Conservation (phyloP, 805 yeast species). For the Ogataea haglerorum region DNA sequence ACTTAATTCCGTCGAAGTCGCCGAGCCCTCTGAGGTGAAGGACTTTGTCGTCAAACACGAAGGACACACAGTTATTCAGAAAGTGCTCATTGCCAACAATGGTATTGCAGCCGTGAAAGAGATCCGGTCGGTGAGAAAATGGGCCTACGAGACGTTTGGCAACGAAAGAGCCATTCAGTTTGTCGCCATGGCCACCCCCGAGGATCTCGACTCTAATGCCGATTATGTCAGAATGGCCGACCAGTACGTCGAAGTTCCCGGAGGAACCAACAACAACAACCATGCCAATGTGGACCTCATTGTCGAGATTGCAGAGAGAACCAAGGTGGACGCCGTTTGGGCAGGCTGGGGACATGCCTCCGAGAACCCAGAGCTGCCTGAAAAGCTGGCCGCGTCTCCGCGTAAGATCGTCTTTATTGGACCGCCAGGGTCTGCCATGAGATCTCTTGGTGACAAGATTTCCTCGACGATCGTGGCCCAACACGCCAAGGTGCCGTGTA, state of each 20-base stretch:
- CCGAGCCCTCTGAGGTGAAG: constrained; percentile 74
- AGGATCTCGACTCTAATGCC: constrained; percentile 93
- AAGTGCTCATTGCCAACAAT: constrained; percentile 90
- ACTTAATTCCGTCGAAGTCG: constrained; percentile 67
- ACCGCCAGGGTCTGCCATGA: constrained; percentile 99
- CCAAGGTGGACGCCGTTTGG: constrained; percentile 98
- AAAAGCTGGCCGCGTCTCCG: constrained; percentile 87
- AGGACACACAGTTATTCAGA: constrained; percentile 93
- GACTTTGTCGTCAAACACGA: constrained; percentile 81
- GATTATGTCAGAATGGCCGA: constrained; percentile 99
- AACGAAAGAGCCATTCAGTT: constrained; percentile 91
- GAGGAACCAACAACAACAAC: constrained; percentile 98
- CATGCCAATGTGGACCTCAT: constrained; percentile 97
- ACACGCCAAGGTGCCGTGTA: constrained; percentile 97
- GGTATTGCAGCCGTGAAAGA: constrained; percentile 99
- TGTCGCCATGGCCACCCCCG: constrained; percentile 99
- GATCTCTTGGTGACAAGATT: constrained; percentile 98
- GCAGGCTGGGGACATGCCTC: constrained; percentile 99
- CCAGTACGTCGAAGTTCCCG: constrained; percentile 97
- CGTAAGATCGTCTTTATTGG: constrained; percentile 92
- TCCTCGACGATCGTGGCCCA: constrained; percentile 98
- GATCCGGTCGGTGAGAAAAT: constrained; percentile 93
- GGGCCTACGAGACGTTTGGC: constrained; percentile 99
- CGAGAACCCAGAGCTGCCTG: constrained; percentile 96
- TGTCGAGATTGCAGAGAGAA: constrained; percentile 96